Evolutionary conservation across 1,139 yeast genomes (phyloP).

Genomic region (Meyerozyma carpophila): DNA sequence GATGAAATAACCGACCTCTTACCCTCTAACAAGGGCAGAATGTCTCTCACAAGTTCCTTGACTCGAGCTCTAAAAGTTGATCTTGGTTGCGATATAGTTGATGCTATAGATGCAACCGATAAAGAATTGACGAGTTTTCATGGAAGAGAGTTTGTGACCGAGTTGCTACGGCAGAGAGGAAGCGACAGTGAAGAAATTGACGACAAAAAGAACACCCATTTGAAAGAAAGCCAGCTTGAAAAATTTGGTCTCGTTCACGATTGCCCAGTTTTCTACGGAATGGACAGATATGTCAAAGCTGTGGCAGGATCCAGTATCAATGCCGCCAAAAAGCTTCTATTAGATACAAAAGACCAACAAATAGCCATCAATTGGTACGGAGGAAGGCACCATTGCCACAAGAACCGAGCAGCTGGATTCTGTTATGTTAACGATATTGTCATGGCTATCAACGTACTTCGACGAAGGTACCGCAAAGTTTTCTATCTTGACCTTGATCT

Average conservation of each 20-base stretch:
- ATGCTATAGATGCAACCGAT: slow-evolving; percentile 17
- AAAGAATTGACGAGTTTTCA: slow-evolving; percentile 35
- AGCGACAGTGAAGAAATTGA: neutral
- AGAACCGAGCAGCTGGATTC: slow-evolving; percentile 59
- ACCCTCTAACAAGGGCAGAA: slow-evolving; percentile 51
- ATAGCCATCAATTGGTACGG: slow-evolving; percentile 72
- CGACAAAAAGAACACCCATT: slow-evolving; percentile 3
- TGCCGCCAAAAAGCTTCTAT: slow-evolving; percentile 34
- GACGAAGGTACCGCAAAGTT: slow-evolving; percentile 43
- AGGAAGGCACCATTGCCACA: slow-evolving; percentile 69
- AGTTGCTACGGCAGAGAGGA: slow-evolving; percentile 23
- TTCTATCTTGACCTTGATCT: slow-evolving; percentile 68
- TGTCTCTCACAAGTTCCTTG: slow-evolving; percentile 39
- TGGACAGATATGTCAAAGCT: slow-evolving; percentile 45
- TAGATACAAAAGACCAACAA: slow-evolving; percentile 5
- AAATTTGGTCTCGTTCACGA: slow-evolving; percentile 49
- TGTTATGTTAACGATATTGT: slow-evolving; percentile 71
- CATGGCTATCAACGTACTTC: slow-evolving; percentile 42
- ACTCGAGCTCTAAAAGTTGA: slow-evolving; percentile 38
- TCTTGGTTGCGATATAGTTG: slow-evolving; percentile 16
- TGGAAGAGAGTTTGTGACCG: slow-evolving; percentile 28
- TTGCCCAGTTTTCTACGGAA: slow-evolving; percentile 56
- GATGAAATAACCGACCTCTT: slow-evolving; percentile 31
- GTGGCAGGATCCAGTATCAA: slow-evolving; percentile 57
- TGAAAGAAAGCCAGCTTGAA: slow-evolving; percentile 5